Base-by-base conservation (phyloP, 2,329 filamentous ascomycete species). In the Hypoxylon sp. region DNA sequence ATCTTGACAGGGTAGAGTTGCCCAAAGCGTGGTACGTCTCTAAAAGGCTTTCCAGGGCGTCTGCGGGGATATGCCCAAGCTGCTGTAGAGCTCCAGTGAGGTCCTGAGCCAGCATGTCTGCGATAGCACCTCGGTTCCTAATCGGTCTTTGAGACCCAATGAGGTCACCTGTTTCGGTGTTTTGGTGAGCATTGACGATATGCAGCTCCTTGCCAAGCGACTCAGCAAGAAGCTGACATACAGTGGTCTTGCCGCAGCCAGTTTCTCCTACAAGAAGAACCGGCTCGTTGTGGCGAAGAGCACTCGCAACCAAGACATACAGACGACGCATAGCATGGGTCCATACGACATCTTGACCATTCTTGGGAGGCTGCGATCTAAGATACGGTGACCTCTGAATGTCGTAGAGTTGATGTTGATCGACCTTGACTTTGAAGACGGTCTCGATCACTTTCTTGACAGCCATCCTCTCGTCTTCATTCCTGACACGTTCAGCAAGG, bases 161-260 rank as follows among this genome's bases (percentile, higher is more conserved):
- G 9, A 99, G 81, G 74, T 99, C 95, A 13, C 95, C 94, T 0
- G 96, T 98, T 73, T 99, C 96, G 0, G 95, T 93, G 65, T 99
- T 99, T 67, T 98, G 94, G 74, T 99, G 96, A 2, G 96, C 95
- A 71, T 99, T 99, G 69, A 99, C 89, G 66, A 94, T 95, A 65
- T 93, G 88, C 33, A 99, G 79, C 62, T 90, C 80, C 68, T 89
- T 92, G 13, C 81, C 79, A 61, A 91, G 83, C 3, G 91, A 89
- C 69, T 96, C 89, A 2, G 95, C 92, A 49, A 98, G 83, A 71
- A 97, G 83, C 73, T 99, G 95, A 66, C 92, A 96, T 5, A 99
- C 90, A 2, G 94, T 97, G 0, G 95, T 99, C 78, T 99, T 99
- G 59, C 96, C 95, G 70, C 94, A 98, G 4, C 95, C 95, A 15